phyloP scores from a whole-genome alignment of 768 basidiomycete species.

The Candolleomyces aberdarensis region DNA sequence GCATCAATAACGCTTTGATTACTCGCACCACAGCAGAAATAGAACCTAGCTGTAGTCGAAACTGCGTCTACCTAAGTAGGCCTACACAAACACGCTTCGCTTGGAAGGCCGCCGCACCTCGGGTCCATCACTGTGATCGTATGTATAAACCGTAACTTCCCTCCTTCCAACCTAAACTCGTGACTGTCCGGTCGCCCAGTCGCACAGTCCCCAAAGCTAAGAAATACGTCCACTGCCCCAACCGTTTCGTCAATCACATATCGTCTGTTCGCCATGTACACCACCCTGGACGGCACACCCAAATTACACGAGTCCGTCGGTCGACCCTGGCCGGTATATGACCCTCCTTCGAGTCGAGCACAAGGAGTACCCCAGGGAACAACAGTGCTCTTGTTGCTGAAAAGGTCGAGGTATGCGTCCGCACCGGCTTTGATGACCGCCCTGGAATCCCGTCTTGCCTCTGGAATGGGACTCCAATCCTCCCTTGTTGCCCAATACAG shows the following conservation, averaged over 20 bases:
- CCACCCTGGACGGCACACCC: constrained; percentile 6
- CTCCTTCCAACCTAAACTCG: constrained; percentile 8
- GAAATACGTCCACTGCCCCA: constrained; percentile 9
- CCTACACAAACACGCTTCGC: constrained; percentile 8
- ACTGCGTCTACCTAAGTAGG: too few species aligned
- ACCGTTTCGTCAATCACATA: constrained; percentile 12
- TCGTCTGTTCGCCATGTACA: constrained; percentile 8
- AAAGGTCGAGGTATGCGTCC: constrained; percentile 9
- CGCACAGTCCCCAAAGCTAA: constrained; percentile 7
- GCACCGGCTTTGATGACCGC: constrained; percentile 3
- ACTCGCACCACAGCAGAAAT: too few species aligned
- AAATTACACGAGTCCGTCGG: constrained; percentile 8
- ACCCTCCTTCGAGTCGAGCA: constrained; percentile 4
- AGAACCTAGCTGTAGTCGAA: too few species aligned
- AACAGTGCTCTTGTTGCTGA: constrained; percentile 3
- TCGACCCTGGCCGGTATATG: neutral
- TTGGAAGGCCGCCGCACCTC: constrained; percentile 3
- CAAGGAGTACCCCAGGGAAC: constrained; percentile 11
- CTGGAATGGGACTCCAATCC: constrained; percentile 5
- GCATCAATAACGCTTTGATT: too few species aligned
- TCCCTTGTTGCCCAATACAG: constrained; percentile 1
- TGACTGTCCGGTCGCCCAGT: constrained; percentile 10
- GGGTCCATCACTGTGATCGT: constrained; percentile 11
- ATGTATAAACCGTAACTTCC: constrained; percentile 9
- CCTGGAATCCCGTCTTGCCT: neutral